Evolutionary conservation across 1,284 basidiomycete genomes (phyloP).

Genomic region (Porodaedalea pini): DNA sequence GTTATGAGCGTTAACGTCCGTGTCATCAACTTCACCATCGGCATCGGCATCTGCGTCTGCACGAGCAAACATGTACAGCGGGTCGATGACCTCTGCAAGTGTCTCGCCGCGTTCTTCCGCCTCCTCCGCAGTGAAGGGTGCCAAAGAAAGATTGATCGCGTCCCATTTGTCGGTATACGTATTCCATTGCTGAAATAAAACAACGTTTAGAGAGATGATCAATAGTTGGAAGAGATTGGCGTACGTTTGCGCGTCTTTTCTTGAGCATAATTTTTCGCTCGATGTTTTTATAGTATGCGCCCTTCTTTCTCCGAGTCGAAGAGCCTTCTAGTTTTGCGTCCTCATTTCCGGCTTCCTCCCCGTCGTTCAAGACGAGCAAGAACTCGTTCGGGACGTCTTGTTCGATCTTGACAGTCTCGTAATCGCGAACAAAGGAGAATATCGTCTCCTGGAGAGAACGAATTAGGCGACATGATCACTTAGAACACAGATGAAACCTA

Average conservation of each 20-base stretch:
- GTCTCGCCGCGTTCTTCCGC: constrained; percentile 49
- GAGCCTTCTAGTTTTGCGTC: not conserved
- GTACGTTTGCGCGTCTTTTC: constrained; percentile 77
- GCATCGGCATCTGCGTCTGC: constrained; percentile 24
- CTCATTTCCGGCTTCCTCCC: constrained; percentile 27
- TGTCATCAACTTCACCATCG: constrained; percentile 24
- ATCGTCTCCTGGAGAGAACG: constrained; percentile 47
- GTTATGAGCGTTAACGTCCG: constrained; percentile 2
- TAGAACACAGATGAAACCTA: constrained; percentile 26
- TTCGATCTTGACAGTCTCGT: constrained; percentile 79
- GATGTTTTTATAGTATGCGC: constrained; percentile 85
- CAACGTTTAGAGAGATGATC: constrained; percentile 8
- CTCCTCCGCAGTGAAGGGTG: constrained; percentile 49
- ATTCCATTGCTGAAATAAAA: constrained; percentile 39
- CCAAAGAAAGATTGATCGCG: constrained; percentile 60
- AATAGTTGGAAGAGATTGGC: constrained; percentile 26
- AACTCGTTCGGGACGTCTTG: constrained; percentile 83
- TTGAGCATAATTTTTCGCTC: constrained; percentile 82
- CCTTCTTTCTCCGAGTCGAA: constrained; percentile 42
- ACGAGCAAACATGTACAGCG: constrained; percentile 41
- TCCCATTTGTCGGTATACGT: constrained; percentile 78
- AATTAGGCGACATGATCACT: no score
- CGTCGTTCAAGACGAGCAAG: constrained; percentile 71
- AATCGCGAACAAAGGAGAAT: constrained; percentile 76
- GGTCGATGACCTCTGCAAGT: constrained; percentile 52